These are phyloP conservation scores for Petrea volubilis DNA, from an alignment of 257 asterid genomes.

Conservation along the genomic window DNA sequence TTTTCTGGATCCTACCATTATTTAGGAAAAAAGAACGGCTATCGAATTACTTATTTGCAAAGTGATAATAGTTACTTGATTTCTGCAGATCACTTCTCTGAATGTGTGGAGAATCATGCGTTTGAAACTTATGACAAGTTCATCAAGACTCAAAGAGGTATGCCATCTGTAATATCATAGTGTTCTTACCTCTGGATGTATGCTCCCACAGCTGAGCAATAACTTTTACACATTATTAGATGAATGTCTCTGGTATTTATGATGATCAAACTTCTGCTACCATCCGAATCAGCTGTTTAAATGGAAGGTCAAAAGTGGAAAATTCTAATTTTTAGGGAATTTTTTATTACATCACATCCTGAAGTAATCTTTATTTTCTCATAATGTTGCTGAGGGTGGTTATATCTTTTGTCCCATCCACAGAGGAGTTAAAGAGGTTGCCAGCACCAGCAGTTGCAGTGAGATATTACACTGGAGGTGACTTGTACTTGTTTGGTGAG, in stretches of 20 bases:
- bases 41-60: not conserved
- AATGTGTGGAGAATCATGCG: constrained; percentile 94
- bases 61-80: not conserved
- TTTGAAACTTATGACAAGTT: constrained; percentile 96
- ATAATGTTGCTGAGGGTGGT: constrained; percentile 19
- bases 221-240: not conserved
- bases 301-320: not conserved
- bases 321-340: not conserved
- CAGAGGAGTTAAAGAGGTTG: constrained; percentile 69
- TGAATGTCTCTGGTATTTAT: not conserved
- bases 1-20: not conserved
- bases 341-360: not conserved
- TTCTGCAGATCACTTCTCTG: constrained; percentile 91
- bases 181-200: constrained; percentile 7
- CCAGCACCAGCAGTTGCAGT: constrained; percentile 83
- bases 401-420: constrained; percentile 15
- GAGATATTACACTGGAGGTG: constrained; percentile 83
- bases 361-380: not conserved
- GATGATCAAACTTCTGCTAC: not conserved
- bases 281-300: not conserved
- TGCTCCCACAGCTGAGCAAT: not conserved
- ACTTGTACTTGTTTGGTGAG: constrained; percentile 93
- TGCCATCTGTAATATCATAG: not conserved
- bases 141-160: constrained; percentile 80
- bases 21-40: not conserved